Conservation (phyloP, 1,139 yeast genomes). For the Pichia kudriavzevii region DNA sequence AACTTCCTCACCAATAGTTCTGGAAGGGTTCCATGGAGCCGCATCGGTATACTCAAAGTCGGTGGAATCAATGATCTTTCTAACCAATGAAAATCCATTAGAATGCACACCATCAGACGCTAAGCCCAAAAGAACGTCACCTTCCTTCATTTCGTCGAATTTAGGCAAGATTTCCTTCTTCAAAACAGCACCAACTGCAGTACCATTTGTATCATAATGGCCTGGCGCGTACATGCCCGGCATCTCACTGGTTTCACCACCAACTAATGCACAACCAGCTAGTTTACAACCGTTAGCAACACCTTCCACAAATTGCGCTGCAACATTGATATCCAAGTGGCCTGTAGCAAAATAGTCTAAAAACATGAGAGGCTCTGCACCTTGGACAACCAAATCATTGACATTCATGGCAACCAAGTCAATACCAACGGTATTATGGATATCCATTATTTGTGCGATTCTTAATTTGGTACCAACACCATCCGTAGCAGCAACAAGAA, state of each 20-base stretch:
- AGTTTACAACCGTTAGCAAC: constrained; percentile 94
- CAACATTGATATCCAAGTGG: constrained; percentile 73
- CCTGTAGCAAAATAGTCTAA: constrained; percentile 97
- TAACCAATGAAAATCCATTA: constrained; percentile 92
- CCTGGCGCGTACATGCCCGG: constrained; percentile 96
- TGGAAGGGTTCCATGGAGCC: constrained; percentile 81
- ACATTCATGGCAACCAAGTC: constrained; percentile 99
- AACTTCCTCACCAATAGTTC: constrained; percentile 78
- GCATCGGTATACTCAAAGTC: constrained; percentile 58
- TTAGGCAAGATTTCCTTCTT: constrained; percentile 71
- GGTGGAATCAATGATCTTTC: constrained; percentile 79
- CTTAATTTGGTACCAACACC: constrained; percentile 98
- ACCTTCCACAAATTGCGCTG: constrained; percentile 86
- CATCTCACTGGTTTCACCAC: constrained; percentile 99
- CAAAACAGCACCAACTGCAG: constrained; percentile 98
- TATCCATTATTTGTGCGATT: constrained; percentile 83
- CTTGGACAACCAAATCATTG: constrained; percentile 94
- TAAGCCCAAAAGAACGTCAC: constrained; percentile 80
- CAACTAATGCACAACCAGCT: constrained; percentile 96
- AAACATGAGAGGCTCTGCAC: constrained; percentile 95
- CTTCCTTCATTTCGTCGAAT: constrained; percentile 55
- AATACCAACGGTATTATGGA: constrained; percentile 94
- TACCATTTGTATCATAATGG: constrained; percentile 97
- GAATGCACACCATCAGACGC: constrained; percentile 93
- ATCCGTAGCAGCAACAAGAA: constrained; percentile 95